phyloP scores from a whole-genome alignment of 306 rosid species.

The Heteromeles arbutifolia region DNA sequence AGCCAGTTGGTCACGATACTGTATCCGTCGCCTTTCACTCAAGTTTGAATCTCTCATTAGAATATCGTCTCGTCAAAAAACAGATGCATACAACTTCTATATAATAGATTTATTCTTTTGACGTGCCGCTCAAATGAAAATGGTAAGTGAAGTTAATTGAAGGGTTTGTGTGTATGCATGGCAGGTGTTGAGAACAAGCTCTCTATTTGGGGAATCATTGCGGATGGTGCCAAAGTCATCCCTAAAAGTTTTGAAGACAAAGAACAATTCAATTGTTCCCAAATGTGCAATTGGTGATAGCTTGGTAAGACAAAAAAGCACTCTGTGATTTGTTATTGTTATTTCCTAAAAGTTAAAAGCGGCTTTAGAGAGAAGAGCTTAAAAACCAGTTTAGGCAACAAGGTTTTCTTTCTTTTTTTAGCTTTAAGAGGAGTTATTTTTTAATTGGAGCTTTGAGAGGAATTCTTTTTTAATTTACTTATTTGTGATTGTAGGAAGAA shows the following conservation, averaged over 20 bases:
- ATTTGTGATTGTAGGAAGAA: conserved; percentile 56
- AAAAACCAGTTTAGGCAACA: neutral
- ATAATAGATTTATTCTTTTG: neutral
- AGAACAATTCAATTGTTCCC: conserved; percentile 37
- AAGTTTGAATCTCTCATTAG: neutral
- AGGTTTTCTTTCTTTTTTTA: neutral
- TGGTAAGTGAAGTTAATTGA: neutral
- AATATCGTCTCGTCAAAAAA: neutral
- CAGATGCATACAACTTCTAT: neutral
- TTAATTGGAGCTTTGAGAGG: neutral
- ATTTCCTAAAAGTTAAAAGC: neutral
- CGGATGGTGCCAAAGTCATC: conserved; percentile 59
- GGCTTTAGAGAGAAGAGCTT: neutral
- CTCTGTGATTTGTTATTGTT: no score
- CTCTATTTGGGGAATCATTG: conserved; percentile 77
- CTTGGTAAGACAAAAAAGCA: conserved; percentile 45
- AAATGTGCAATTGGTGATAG: conserved; percentile 88
- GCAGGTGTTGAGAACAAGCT: conserved; percentile 73
- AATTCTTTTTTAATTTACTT: neutral
- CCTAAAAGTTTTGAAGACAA: conserved; percentile 46
- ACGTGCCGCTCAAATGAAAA: neutral
- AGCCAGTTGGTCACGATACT: neutral
- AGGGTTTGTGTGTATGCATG: conserved; percentile 5
- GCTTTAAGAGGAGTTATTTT: neutral
- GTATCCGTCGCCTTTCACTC: neutral